Base-by-base conservation (phyloP, 345 rosid genomes). In the Sisymbrium irio region DNA sequence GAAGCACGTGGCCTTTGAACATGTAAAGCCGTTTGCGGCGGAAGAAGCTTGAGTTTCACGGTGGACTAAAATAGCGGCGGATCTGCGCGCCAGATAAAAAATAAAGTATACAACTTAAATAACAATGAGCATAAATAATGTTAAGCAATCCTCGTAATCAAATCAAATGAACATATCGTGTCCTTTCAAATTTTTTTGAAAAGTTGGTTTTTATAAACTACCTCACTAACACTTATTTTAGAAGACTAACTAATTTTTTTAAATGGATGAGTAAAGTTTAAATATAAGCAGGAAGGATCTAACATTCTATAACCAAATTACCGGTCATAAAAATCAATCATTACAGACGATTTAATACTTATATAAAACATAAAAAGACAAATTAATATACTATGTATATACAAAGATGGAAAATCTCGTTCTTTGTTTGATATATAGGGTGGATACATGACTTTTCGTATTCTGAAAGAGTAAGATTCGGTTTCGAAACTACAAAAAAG, bases 11-110 rank as follows among this genome's bases (percentile, higher is more conserved):
- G 6, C 12, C 41, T 2, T 36, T 61, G 64, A 15, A 41, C 69
- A 68, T 37, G 63, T 67, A 17, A 27, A 45, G 58, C 64, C 63
- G 33, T 61, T 62, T 22, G 28, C 51, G 63, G 74, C 41, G 74
- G 69, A 68, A 59, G 62, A 59, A 40, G 54, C 78, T 49, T 67
- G 62, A 56, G 41, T 27, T 65, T 56, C 42, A 45, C 72, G 51
- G 8, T 49, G 42, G 51, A 41, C 39, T 54, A 22, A 10, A 35
- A 45, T 46, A 7, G 37, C 55, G 69, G 70, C 63, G n/a, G 45
- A 55, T 44, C 13, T 63, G 17, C 56, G 32, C 32, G 56, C 1
- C 5, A 20, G 10, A 15, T 25, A 51, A 54, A 15, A 62, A 51
- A 32, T 19, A n/a, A n/a, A 22, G 9, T 22, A 11, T 50, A 20